Evolutionary conservation across 1,284 basidiomycete species (phyloP).

Genomic region (Ganoderma sp.): DNA sequence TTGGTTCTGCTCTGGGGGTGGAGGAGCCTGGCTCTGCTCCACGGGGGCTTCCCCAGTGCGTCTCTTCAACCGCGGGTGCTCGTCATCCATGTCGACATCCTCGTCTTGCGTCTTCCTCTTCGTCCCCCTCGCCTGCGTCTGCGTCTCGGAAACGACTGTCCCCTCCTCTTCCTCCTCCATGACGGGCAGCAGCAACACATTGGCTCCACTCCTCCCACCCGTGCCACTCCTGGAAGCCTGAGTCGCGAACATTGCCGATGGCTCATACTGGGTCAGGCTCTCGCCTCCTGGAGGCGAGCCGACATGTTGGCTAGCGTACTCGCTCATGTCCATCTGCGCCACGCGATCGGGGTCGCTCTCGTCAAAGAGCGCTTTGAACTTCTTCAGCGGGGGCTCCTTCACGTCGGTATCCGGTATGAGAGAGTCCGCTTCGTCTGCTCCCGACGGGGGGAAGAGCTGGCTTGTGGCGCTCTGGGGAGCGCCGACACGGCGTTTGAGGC

Average conservation of each 20-base stretch:
- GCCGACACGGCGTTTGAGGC: slow-evolving; percentile 49
- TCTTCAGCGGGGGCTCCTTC: slow-evolving; percentile 65
- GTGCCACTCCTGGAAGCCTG: slow-evolving; percentile 28
- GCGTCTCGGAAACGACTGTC: slow-evolving; percentile 27
- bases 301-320: slow-evolving; percentile 33
- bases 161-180: slow-evolving; percentile 35
- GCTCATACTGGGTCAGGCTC: slow-evolving; percentile 44
- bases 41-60: slow-evolving; percentile 46
- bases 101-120: slow-evolving; percentile 29
- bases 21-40: slow-evolving; percentile 29
- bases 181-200: slow-evolving; percentile 19
- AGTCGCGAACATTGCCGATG: slow-evolving; percentile 14
- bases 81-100: slow-evolving; percentile 41
- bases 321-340: slow-evolving; percentile 31
- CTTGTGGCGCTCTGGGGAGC: slow-evolving; percentile 22
- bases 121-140: slow-evolving; percentile 44
- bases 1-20: slow-evolving; percentile 5
- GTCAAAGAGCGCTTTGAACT: slow-evolving; percentile 74
- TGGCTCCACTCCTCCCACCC: not conserved
- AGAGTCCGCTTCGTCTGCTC: slow-evolving; percentile 18
- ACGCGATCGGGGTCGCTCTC: slow-evolving; percentile 60
- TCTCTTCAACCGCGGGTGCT: slow-evolving; percentile 44
- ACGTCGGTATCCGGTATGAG: slow-evolving; percentile 37
- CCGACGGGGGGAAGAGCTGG: slow-evolving; percentile 29
- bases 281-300: slow-evolving; percentile 34